Evolutionary conservation across 768 basidiomycete genomes (phyloP), one percentile per base, ranked within the genome.

Genomic region (Cyclocybe cylindracea): DNA sequence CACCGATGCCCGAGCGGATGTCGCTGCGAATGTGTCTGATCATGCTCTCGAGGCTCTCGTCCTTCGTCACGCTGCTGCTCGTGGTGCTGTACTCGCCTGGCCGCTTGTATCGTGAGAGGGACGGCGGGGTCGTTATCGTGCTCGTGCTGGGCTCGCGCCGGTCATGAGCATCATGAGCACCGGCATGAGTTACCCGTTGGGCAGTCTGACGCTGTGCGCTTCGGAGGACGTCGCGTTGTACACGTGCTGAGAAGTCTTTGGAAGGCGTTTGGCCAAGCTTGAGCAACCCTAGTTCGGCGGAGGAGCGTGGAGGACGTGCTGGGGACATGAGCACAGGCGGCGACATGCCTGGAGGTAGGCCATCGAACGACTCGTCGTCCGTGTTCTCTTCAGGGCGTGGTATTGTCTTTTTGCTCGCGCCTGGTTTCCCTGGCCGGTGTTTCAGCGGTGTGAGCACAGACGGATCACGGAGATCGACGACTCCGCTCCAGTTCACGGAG

Each of bases 381-480:
- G 69, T 64, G 8, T 73, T 69, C 31, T 67, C 61, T 37, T 63
- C 57, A 36, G 47, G 58, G 6, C 66, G 61, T 7, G 64, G 64
- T 10, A 61, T 62, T 8, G 51, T 56, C 14, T 57, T 42, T 13
- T 65, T 60, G n/a, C 53, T 57, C 14, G 55, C 39, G 13, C 66
- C 57, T n/a, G 57, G 52, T 5, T 64, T 56, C 65, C 67, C 51
- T 53, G 61, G 65, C 55, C 71, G 76, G 39, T 54, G 37, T 3
- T 62, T 50, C 48, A 65, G 71, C 14, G 79, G 80, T 13, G 81
- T 82, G 16, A 70, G 60, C 13, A 79, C 69, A 29, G 76, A 73
- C 5, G 84, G 78, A 52, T 82, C 82, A 13, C 78, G 75, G 3
- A 91, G 78, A 67, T 95, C 82, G 33, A 91, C 85, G 33, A 93